phyloP scores from a whole-genome alignment of 345 rosid species.

The Luvunga scandens region DNA sequence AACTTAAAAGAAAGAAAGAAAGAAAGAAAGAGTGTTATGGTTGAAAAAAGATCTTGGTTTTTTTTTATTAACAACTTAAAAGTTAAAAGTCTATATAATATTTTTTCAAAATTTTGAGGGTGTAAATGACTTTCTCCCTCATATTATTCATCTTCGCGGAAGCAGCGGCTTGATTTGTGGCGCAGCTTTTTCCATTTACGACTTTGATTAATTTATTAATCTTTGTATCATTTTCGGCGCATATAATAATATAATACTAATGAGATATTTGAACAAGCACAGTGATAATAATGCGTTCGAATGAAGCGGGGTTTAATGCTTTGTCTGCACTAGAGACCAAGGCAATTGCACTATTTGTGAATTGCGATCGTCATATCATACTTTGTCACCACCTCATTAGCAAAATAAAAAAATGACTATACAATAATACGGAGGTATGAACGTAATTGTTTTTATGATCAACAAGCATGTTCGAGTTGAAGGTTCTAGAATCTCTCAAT shows the following conservation, averaged over 20 bases:
- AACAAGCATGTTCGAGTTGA: background rate
- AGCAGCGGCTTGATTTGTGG: slow-evolving; percentile 26
- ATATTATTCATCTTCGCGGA: background rate
- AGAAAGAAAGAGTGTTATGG: too few species aligned
- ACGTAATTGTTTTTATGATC: background rate
- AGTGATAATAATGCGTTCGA: background rate
- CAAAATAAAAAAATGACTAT: background rate
- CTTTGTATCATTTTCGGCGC: background rate
- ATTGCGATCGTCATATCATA: background rate
- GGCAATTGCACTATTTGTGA: background rate
- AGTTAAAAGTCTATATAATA: too few species aligned
- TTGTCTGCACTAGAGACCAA: background rate
- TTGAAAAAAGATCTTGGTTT: accelerated
- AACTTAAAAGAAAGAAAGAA: too few species aligned
- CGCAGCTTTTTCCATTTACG: background rate
- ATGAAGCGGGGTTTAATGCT: background rate
- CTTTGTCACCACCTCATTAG: background rate
- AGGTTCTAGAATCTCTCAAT: background rate
- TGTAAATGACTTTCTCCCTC: too few species aligned
- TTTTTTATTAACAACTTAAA: too few species aligned
- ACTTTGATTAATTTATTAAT: background rate
- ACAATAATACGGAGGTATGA: background rate
- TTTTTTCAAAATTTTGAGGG: too few species aligned
- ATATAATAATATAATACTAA: background rate
- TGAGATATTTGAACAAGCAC: background rate